These are phyloP conservation scores for Yamadazyma paraphyllophila DNA, from an alignment of 805 yeast genomes.

Conservation along the genomic window DNA sequence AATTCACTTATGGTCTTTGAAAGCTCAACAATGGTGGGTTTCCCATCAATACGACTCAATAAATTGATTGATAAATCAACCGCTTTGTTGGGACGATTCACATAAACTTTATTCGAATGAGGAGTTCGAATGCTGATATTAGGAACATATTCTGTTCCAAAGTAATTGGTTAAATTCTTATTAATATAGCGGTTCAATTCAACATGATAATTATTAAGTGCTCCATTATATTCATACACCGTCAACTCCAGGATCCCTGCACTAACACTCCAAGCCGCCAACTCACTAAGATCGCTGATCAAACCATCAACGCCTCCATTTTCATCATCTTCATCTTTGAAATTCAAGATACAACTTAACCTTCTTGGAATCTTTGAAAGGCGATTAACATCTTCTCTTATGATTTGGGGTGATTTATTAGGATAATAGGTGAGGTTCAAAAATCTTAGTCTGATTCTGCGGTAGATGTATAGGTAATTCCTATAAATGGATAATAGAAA, in stretches of 20 bases:
- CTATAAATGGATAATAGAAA: slow-evolving; percentile 56
- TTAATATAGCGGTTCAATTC: slow-evolving; percentile 56
- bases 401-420: slow-evolving; percentile 76
- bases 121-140: slow-evolving; percentile 63
- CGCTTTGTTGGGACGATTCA: slow-evolving; percentile 24
- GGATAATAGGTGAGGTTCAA: slow-evolving; percentile 63
- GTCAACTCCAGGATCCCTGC: slow-evolving; percentile 75
- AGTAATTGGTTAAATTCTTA: slow-evolving; percentile 64
- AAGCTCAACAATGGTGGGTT: slow-evolving; percentile 83
- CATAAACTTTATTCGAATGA: slow-evolving; percentile 53
- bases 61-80: slow-evolving; percentile 63
- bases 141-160: slow-evolving; percentile 70
- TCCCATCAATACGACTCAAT: slow-evolving; percentile 77
- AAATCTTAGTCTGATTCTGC: slow-evolving; percentile 54
- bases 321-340: slow-evolving; percentile 74
- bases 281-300: slow-evolving; percentile 70
- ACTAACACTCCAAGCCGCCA: slow-evolving; percentile 84
- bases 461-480: slow-evolving; percentile 49
- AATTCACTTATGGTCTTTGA: slow-evolving; percentile 83
- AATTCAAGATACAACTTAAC: slow-evolving; percentile 70
- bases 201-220: slow-evolving; percentile 47
- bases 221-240: slow-evolving; percentile 78
- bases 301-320: slow-evolving; percentile 88
- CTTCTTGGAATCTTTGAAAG: slow-evolving; percentile 75
- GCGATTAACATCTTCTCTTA: slow-evolving; percentile 75